Conservation (phyloP, 805 yeast species). For the Ogataea angusta region DNA sequence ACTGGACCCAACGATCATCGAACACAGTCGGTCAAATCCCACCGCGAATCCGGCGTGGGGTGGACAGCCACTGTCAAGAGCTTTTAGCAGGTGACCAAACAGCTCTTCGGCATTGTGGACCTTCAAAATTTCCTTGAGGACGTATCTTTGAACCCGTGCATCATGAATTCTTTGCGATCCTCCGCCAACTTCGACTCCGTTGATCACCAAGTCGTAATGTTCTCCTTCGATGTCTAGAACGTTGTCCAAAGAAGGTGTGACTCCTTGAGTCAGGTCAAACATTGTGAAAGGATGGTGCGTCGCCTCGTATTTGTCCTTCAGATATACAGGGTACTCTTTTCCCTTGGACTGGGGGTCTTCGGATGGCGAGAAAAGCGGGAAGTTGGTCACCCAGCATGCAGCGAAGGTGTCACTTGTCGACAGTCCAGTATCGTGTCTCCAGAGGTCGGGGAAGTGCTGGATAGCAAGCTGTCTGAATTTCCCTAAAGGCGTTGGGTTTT, state of each 20-base stretch:
- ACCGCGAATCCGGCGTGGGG: slow-evolving; percentile 98
- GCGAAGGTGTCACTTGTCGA: slow-evolving; percentile 41
- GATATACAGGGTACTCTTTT: slow-evolving; percentile 59
- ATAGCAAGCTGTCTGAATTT: slow-evolving; percentile 74
- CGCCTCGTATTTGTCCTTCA: slow-evolving; percentile 46
- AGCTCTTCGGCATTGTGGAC: slow-evolving; percentile 56
- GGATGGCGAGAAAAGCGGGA: slow-evolving; percentile 84
- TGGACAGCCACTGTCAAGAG: slow-evolving; percentile 89
- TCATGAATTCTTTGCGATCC: slow-evolving; percentile 96
- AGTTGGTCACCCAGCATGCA: slow-evolving; percentile 84
- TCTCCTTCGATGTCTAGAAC: slow-evolving; percentile 67
- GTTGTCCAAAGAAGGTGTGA: slow-evolving; percentile 1
- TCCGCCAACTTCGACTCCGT: slow-evolving; percentile 96
- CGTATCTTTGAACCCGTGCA: slow-evolving; percentile 66
- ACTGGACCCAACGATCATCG: slow-evolving; percentile 75
- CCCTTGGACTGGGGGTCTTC: slow-evolving; percentile 34
- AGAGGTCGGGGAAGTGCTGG: slow-evolving; percentile 46
- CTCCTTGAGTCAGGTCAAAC: slow-evolving; percentile 40
- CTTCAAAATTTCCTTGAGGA: slow-evolving; percentile 61
- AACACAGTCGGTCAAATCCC: slow-evolving; percentile 90
- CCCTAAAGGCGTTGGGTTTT: slow-evolving; percentile 95
- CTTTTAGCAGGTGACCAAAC: slow-evolving; percentile 83
- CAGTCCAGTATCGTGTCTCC: slow-evolving; percentile 40
- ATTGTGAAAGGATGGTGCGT: slow-evolving; percentile 99
- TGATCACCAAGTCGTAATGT: slow-evolving; percentile 90